phyloP scores from a whole-genome alignment of 441 rosid species.

The Croton laevigatus region DNA sequence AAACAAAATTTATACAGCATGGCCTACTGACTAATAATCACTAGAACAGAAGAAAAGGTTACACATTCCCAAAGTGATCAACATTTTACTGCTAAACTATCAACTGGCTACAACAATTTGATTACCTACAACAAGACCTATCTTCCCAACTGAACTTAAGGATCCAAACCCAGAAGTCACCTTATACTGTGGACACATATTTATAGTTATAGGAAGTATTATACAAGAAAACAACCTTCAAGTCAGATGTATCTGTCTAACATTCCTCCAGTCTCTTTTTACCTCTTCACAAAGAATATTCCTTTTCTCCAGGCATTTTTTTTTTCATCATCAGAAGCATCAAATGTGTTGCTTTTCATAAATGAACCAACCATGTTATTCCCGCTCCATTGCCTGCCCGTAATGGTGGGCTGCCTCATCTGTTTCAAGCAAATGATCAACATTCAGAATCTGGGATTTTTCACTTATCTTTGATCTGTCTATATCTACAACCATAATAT shows the following conservation, averaged over 20 bases:
- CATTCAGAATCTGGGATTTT: not conserved
- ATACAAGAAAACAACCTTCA: constrained; percentile 21
- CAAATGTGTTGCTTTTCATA: constrained; percentile 16
- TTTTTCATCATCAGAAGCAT: not conserved
- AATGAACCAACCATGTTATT: constrained; percentile 21
- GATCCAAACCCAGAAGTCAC: constrained; percentile 19
- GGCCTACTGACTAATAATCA: constrained; percentile 5
- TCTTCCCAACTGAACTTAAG: not conserved
- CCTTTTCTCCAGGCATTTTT: constrained; percentile 12
- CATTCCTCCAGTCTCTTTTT: not conserved
- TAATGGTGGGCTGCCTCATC: constrained; percentile 38
- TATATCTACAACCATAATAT: not conserved
- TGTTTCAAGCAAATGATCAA: constrained; percentile 26
- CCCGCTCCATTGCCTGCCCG: constrained; percentile 37
- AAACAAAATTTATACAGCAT: constrained; percentile 28
- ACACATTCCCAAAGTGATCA: constrained; percentile 9
- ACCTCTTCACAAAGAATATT: not conserved
- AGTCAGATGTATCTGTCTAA: constrained; percentile 14
- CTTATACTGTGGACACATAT: constrained; percentile 8
- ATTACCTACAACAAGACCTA: constrained; percentile 24
- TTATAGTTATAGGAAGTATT: constrained; percentile 1
- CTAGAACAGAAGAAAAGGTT: constrained; percentile 25
- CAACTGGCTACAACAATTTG: constrained; percentile 23
- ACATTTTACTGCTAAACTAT: constrained; percentile 7
- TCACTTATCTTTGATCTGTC: not conserved